These are phyloP conservation scores for Wickerhamomyces sp. DNA, from an alignment of 1,139 yeast species.

Conservation along the genomic window DNA sequence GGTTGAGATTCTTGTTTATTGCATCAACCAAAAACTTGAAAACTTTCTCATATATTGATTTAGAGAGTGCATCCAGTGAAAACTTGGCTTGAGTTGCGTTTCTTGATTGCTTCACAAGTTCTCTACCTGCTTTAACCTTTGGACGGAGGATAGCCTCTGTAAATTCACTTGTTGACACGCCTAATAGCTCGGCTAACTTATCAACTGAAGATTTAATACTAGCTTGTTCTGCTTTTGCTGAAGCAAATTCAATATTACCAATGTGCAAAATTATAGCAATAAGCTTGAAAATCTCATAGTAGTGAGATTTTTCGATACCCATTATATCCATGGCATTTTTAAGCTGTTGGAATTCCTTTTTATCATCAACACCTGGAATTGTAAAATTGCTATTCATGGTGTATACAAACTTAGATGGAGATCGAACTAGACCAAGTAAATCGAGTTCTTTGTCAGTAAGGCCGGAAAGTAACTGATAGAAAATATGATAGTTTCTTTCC, in stretches of 20 bases:
- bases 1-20: slow-evolving; percentile 67
- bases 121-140: slow-evolving; percentile 88
- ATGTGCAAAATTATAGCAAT: slow-evolving; percentile 78
- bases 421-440: slow-evolving; percentile 44
- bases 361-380: slow-evolving; percentile 73
- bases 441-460: slow-evolving; percentile 46
- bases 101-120: slow-evolving; percentile 75
- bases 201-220: slow-evolving; percentile 56
- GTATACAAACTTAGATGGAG: slow-evolving; percentile 43
- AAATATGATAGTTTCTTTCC: slow-evolving; percentile 90
- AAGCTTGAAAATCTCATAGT: slow-evolving; percentile 55
- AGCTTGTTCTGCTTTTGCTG: slow-evolving; percentile 79
- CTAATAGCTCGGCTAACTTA: slow-evolving; percentile 57
- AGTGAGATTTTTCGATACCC: slow-evolving; percentile 60
- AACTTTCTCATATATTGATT: slow-evolving; percentile 77
- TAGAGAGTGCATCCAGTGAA: slow-evolving; percentile 83
- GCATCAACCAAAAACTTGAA: slow-evolving; percentile 75
- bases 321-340: slow-evolving; percentile 66
- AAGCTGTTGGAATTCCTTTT: slow-evolving; percentile 56
- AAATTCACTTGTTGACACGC: slow-evolving; percentile 56
- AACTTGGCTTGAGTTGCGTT: slow-evolving; percentile 77
- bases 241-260: slow-evolving; percentile 77
- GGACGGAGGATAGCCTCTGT: slow-evolving; percentile 64
- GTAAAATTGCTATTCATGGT: slow-evolving; percentile 50
- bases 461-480: slow-evolving; percentile 81